Conservation (phyloP, 108 stramenopile genomes). For the Cafeteria roenbergensis region DNA sequence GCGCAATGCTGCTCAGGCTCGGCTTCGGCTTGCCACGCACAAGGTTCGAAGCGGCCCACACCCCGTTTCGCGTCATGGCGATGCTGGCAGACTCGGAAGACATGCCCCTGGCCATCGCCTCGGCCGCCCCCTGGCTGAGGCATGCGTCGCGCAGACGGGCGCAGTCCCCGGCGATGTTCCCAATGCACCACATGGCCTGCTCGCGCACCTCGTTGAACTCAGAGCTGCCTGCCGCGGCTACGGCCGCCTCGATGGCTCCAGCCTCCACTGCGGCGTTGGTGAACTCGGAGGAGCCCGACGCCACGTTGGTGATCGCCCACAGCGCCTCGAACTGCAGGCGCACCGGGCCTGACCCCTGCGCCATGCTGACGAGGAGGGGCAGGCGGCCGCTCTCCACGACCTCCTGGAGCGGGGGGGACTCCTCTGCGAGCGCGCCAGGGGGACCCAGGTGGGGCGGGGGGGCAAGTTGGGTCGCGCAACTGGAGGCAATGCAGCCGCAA, state of each 20-base stretch:
- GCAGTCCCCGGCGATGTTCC: constrained; percentile 97
- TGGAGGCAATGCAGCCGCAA: no score
- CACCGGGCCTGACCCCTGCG: no score
- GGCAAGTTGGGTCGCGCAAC: no score
- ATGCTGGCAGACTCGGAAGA: no score
- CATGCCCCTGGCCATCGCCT: no score
- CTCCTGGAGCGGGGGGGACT: no score
- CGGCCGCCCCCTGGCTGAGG: constrained; percentile 74
- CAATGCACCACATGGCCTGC: constrained; percentile 94
- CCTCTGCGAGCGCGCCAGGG: no score
- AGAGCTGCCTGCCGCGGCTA: constrained; percentile 63
- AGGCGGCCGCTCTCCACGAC: no score
- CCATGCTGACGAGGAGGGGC: no score
- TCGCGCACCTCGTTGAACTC: constrained; percentile 95
- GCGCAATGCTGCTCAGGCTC: constrained; percentile 74
- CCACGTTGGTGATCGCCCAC: constrained; percentile 98
- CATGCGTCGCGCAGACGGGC: constrained; percentile 86
- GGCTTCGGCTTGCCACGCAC: constrained; percentile 94
- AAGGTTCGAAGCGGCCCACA: constrained; percentile 97
- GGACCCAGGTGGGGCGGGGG: no score
- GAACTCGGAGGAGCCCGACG: constrained; percentile 84
- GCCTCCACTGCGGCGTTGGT: constrained; percentile 92
- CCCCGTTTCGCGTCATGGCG: constrained; percentile 72
- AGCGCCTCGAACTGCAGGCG: constrained; percentile 98
- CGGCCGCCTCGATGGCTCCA: constrained; percentile 90